phyloP scores from a whole-genome alignment of 176 grass and related monocot species.

The Lolium rigidum region DNA sequence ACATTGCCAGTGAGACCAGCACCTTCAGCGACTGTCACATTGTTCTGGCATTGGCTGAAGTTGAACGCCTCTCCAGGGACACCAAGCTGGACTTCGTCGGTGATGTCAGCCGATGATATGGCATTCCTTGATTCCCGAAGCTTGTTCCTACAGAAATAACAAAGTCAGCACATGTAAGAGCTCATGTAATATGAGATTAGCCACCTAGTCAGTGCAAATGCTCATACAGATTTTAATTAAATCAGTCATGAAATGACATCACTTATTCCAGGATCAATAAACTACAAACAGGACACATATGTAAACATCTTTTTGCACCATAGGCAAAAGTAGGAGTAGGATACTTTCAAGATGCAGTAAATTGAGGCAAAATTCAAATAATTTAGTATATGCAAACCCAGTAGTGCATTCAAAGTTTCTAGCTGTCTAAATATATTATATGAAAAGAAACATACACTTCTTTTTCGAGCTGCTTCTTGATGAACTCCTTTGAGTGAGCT shows the following conservation, averaged over 20 bases:
- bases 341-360: background rate
- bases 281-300: background rate
- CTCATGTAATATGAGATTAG: background rate
- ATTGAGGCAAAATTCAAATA: background rate
- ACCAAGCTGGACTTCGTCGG: conserved; percentile 70
- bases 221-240: background rate
- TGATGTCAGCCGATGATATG: conserved; percentile 80
- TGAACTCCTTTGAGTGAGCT: conserved; percentile 97
- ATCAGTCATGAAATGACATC: background rate
- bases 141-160: conserved; percentile 67
- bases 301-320: background rate
- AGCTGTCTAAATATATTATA: background rate
- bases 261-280: conserved; percentile 1
- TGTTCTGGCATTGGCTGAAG: conserved; percentile 85
- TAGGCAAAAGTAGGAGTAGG: background rate
- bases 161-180: conserved; percentile 11
- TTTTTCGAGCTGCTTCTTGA: conserved; percentile 96
- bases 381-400: background rate
- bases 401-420: background rate
- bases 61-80: conserved; percentile 68
- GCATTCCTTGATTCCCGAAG: conserved; percentile 81
- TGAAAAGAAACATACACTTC: conserved; percentile 71
- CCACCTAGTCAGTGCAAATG: background rate
- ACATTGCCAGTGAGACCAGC: conserved; percentile 69
- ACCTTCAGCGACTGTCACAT: conserved; percentile 70